These are phyloP conservation scores for Beauveria scarabaeidicola DNA, from an alignment of 2,329 filamentous ascomycete genomes.

Conservation along the genomic window DNA sequence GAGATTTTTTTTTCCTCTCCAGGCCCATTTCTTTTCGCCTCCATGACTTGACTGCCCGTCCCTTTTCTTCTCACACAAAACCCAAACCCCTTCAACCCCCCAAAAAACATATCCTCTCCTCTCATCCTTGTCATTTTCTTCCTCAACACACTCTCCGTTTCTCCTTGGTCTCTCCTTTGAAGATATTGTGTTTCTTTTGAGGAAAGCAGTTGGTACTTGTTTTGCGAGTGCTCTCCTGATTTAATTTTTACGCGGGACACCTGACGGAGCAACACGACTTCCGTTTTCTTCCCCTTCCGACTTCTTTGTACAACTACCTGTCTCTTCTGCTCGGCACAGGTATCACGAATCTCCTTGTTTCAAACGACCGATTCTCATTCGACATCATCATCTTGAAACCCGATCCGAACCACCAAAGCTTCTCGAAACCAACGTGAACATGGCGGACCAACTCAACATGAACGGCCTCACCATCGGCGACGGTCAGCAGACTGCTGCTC, in stretches of 20 bases:
- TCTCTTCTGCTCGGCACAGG: slow-evolving; percentile 18
- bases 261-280: slow-evolving; percentile 25
- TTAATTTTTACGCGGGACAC: slow-evolving; percentile 25
- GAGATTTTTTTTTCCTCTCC: slow-evolving; percentile 10
- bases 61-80: slow-evolving; percentile 20
- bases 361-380: slow-evolving; percentile 13
- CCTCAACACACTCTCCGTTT: slow-evolving; percentile 24
- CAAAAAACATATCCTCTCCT: slow-evolving; percentile 12
- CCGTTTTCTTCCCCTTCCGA: slow-evolving; percentile 18
- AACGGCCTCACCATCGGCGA: slow-evolving; percentile 58
- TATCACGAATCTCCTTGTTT: slow-evolving; percentile 20
- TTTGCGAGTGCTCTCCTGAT: slow-evolving; percentile 18
- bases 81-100: slow-evolving; percentile 19
- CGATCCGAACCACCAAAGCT: slow-evolving; percentile 13
- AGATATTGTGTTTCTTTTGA: slow-evolving; percentile 37
- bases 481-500: slow-evolving; percentile 21
- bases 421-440: slow-evolving; percentile 35
- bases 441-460: slow-evolving; percentile 83
- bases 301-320: slow-evolving; percentile 8
- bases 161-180: slow-evolving; percentile 40
- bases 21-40: slow-evolving; percentile 22
- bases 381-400: slow-evolving; percentile 8
- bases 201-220: slow-evolving; percentile 27
- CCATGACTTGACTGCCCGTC: slow-evolving; percentile 11
- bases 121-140: slow-evolving; percentile 22